phyloP scores from a whole-genome alignment of 768 basidiomycete genomes.

The Fistulinella prunicolor region DNA sequence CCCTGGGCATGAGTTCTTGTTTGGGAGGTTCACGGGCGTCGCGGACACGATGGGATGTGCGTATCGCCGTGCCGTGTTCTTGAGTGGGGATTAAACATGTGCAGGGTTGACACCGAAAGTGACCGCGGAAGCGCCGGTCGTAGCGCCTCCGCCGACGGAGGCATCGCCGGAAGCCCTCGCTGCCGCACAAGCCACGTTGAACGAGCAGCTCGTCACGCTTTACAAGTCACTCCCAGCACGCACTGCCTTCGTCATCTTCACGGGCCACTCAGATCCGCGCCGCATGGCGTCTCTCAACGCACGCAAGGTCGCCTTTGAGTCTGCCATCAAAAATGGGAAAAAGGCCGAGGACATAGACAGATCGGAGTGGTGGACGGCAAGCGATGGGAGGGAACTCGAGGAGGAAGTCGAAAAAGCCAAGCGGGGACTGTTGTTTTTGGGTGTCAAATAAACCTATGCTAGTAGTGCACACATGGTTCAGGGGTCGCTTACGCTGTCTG shows the following conservation, averaged over 20 bases:
- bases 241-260: slow-evolving; percentile 82
- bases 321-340: slow-evolving; percentile 53
- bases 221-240: slow-evolving; percentile 70
- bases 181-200: slow-evolving; percentile 46
- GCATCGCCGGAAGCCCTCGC: slow-evolving; percentile 36
- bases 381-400: slow-evolving; percentile 77
- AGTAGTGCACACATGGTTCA: too few relatives aligned
- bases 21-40: slow-evolving; percentile 79
- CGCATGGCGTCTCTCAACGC: slow-evolving; percentile 71
- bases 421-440: slow-evolving; percentile 80
- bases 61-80: slow-evolving; percentile 23
- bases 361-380: slow-evolving; percentile 69
- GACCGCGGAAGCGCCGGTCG: slow-evolving; percentile 32
- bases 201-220: slow-evolving; percentile 57
- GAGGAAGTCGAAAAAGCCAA: slow-evolving; percentile 76
- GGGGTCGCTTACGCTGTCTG: too few relatives aligned
- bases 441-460: slow-evolving; percentile 41
- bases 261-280: slow-evolving; percentile 87
- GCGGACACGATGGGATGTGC: slow-evolving; percentile 82
- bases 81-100: not conserved
- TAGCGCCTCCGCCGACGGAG: slow-evolving; percentile 26
- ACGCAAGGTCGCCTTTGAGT: slow-evolving; percentile 72
- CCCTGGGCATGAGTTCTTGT: slow-evolving; percentile 73
- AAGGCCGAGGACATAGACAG: slow-evolving; percentile 51
- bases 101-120: slow-evolving; percentile 64